Base-by-base conservation (phyloP, 257 asterid genomes). In the Verbascum thapsus region DNA sequence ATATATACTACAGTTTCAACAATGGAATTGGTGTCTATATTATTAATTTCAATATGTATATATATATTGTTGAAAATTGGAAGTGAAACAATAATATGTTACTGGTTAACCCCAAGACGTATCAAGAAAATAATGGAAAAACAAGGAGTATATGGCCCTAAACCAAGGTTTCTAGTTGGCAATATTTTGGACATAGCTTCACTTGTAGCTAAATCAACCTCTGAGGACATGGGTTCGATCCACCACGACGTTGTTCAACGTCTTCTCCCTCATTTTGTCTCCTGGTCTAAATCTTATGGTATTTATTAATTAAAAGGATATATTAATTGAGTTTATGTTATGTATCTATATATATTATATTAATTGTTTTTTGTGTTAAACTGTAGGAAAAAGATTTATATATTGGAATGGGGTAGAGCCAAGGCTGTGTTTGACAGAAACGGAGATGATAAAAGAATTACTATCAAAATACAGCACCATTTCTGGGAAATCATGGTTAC, bases 71-170 rank as follows among this genome's bases (percentile, higher is more conserved):
- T 72, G 34, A 87, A 75, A 80, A 55, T 77, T 0, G 34, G 18
- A 0, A 80, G 78, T 11, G 88, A 90, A 48, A 80, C 82, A 5
- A 0, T 90, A 3, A 61, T 73, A 15, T 83, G 80, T 72, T 92
- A 92, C 86, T 85, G 70, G 74, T 3, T 85, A 2, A 92, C 76
- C 10, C 99, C 99, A 3, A 82, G 88, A 81, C 95, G 96, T 65
- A 92, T 92, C 76, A 74, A 41, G 70, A 76, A 66, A 53, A 72
- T 74, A 8, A 89, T 92, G 99, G 94, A 70, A 26, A 78, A 61
- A 61, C 99, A 92, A 85, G 97, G 97, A 0, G 94, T 92, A 62
- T 74, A 81, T 76, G 99, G 99, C 16, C 99, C 99, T 0, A 66
- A 85, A 52, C 96, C 95, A 7, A 85, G 92, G 42, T 80, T 87